Conservation (phyloP, 176 grass and related monocot genomes). For the Oryza officinalis region DNA sequence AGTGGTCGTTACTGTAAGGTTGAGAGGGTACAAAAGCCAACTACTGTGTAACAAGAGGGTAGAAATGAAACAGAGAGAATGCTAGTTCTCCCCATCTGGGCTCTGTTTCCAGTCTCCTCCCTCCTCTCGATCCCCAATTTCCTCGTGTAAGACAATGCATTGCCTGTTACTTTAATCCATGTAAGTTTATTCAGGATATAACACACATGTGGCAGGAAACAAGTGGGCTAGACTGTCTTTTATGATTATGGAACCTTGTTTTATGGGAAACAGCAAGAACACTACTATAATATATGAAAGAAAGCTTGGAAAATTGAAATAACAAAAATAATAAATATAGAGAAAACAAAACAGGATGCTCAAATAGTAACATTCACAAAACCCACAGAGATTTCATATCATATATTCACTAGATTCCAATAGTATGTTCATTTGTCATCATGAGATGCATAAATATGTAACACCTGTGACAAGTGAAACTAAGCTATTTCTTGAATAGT, state of each 20-base stretch:
- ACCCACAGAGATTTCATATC: background rate
- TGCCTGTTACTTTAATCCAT: background rate
- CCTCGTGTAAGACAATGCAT: background rate
- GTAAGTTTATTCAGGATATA: background rate
- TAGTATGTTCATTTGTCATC: background rate
- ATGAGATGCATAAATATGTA: background rate
- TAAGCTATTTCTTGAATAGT: background rate
- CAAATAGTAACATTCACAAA: constrained; percentile 1
- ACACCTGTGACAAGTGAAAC: background rate
- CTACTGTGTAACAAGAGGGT: background rate
- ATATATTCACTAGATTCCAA: background rate
- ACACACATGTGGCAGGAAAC: constrained; percentile 1
- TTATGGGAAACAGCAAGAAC: constrained; percentile 13
- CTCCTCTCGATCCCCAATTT: background rate
- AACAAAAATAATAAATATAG: background rate
- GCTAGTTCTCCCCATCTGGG: background rate
- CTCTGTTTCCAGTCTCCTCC: background rate
- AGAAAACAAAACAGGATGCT: background rate
- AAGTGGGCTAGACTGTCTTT: background rate
- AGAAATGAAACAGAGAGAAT: background rate
- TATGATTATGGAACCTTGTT: background rate
- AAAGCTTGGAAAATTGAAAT: background rate
- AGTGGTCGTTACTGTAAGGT: background rate
- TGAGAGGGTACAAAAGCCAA: background rate
- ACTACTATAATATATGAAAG: background rate